Percentiles rank a stretch among this genome's conserved stretches.
phyloP scores from a whole-genome alignment of 2,329 filamentous ascomycete genomes.

The Trichophyton mentagrophytes region DNA sequence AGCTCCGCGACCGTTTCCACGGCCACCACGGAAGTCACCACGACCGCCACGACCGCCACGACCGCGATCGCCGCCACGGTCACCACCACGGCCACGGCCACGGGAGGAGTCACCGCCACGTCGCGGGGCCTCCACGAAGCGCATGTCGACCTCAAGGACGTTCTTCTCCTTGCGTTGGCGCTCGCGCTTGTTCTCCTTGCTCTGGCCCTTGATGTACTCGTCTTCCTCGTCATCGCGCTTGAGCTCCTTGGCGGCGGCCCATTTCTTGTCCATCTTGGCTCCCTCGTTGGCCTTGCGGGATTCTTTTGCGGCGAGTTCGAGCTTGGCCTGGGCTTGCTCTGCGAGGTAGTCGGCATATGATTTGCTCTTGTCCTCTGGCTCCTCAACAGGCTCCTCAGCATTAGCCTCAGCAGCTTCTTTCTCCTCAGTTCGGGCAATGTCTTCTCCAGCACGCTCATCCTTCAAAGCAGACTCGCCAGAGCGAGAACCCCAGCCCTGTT shows the following conservation, averaged over 20 bases:
- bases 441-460: slow-evolving; percentile 84
- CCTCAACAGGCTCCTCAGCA: slow-evolving; percentile 31
- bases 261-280: slow-evolving; percentile 78
- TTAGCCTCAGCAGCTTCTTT: slow-evolving; percentile 50
- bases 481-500: slow-evolving; percentile 75
- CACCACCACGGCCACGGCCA: slow-evolving; percentile 40
- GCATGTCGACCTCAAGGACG: slow-evolving; percentile 75
- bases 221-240: slow-evolving; percentile 48
- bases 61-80: slow-evolving; percentile 27
- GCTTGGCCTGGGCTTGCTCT: slow-evolving; percentile 64
- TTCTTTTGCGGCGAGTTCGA: slow-evolving; percentile 50
- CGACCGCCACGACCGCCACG: slow-evolving; percentile 22
- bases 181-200: slow-evolving; percentile 58
- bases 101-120: slow-evolving; percentile 37
- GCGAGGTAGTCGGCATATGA: slow-evolving; percentile 82
- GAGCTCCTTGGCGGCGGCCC: slow-evolving; percentile 66
- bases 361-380: slow-evolving; percentile 76
- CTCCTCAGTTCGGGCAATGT: slow-evolving; percentile 73
- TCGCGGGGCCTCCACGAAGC: slow-evolving; percentile 58
- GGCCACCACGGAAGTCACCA: slow-evolving; percentile 31
- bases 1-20: slow-evolving; percentile 32
- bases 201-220: slow-evolving; percentile 53
- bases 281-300: slow-evolving; percentile 90
- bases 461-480: slow-evolving; percentile 74
- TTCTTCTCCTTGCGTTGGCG: slow-evolving; percentile 89